Evolutionary conservation across 2,329 filamentous ascomycete species (phyloP), one percentile per base, ranked within the genome.

Genomic region (Scytalidium lignicola): DNA sequence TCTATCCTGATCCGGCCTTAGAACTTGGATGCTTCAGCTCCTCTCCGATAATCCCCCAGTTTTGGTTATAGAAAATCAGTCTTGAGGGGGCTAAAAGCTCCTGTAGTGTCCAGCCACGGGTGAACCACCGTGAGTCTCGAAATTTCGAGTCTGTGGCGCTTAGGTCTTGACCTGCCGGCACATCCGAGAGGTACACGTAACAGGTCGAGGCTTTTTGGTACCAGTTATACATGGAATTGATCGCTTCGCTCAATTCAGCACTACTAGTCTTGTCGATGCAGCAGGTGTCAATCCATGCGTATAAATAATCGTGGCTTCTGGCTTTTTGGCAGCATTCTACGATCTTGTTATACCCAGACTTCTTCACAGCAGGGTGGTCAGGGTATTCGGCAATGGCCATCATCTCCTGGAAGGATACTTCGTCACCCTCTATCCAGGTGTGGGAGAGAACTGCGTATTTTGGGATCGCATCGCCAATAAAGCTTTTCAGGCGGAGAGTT

Each of bases 371-470:
- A 10, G 20, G 8, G 4, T 44, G 21, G 37, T n/a, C 19, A 6
- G 5, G 23, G 23, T 6, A 26, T n/a, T n/a, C n/a, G n/a, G n/a
- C n/a, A n/a, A n/a, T n/a, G 12, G 29, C 17, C 22, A 39, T 41
- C 18, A 49, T 23, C 13, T 69, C 63, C 44, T 66, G 54, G 40
- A 67, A 63, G 3, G 62, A 65, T 21, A 69, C 58, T 51, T 68
- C 67, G 17, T 61, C 57, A 15, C 32, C 51, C 20, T 51, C 44
- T 5, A 58, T 60, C 69, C 68, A 70, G 2, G 63, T 66, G 47
- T 72, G 69, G 0, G 69, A 71, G 10, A 72, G 62, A 40, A 71
- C 70, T 12, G 67, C 67, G 44, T 72, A 72, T n/a, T n/a, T n/a
- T n/a, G n/a, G n/a, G n/a, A n/a, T n/a, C n/a, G n/a, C n/a, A n/a